phyloP scores from a whole-genome alignment of 2,329 filamentous ascomycete species.

The Neonectria magnoliae region DNA sequence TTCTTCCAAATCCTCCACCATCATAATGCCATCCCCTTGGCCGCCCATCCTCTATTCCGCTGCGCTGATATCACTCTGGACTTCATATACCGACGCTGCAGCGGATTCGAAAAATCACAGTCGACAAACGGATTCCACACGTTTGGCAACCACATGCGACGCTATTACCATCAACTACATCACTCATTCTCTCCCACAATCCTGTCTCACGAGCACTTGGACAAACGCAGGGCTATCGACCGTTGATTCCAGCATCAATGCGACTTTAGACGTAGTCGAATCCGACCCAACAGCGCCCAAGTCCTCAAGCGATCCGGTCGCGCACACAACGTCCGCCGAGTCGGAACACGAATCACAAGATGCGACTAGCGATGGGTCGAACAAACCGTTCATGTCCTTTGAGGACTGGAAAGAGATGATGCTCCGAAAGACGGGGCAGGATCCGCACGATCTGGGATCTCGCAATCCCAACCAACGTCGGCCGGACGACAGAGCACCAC shows the following conservation, averaged over 20 bases:
- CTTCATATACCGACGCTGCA: neutral
- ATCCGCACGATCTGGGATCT: slow-evolving; percentile 71
- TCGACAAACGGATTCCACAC: neutral
- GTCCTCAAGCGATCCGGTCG: slow-evolving; percentile 11
- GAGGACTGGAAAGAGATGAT: slow-evolving; percentile 99
- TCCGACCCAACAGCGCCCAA: slow-evolving; percentile 20
- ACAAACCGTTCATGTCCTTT: slow-evolving; percentile 84
- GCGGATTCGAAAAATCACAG: neutral
- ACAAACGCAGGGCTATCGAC: slow-evolving; percentile 45
- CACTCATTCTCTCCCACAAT: slow-evolving; percentile 79
- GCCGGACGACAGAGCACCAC: slow-evolving; percentile 59
- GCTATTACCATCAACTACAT: slow-evolving; percentile 74
- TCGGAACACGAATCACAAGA: slow-evolving; percentile 26
- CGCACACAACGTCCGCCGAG: slow-evolving; percentile 10
- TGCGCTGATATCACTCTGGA: neutral
- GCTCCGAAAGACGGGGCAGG: slow-evolving; percentile 83
- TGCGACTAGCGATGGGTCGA: slow-evolving; percentile 35
- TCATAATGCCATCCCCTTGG: slow-evolving; percentile 1
- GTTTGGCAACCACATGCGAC: slow-evolving; percentile 1
- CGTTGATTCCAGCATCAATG: slow-evolving; percentile 11
- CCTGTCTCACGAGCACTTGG: slow-evolving; percentile 76
- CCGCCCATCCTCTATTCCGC: neutral
- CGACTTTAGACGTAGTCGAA: slow-evolving; percentile 3
- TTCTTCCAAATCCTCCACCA: neutral
- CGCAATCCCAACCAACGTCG: slow-evolving; percentile 64